Base-by-base conservation (phyloP, 2,329 filamentous ascomycete genomes). In the Colletotrichum chlorophyti region DNA sequence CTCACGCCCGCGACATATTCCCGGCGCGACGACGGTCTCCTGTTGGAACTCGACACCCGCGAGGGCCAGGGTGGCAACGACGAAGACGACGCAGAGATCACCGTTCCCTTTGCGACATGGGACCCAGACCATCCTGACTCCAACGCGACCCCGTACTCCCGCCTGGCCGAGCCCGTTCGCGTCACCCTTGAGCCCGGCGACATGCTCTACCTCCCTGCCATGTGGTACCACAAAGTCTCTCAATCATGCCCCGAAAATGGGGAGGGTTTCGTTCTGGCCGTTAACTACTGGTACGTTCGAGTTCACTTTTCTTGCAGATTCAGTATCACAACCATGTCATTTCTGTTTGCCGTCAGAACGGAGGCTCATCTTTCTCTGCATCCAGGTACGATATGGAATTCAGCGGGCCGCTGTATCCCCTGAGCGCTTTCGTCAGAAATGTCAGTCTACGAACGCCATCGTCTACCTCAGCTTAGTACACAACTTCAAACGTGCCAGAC, bases 341-440 rank as follows among this genome's bases (percentile, higher is more conserved):
- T n/a, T n/a, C n/a, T n/a, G n/a, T n/a, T n/a, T n/a, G n/a, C n/a
- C n/a, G n/a, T n/a, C n/a, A n/a, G n/a, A n/a, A n/a, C n/a, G n/a
- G n/a, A n/a, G n/a, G 34, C 23, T n/a, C n/a, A n/a, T n/a, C n/a
- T n/a, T n/a, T n/a, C n/a, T n/a, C n/a, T n/a, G n/a, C n/a, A n/a
- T n/a, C n/a, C 61, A 89, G 87, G 89, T 93, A 93, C 64, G 90
- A 94, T 69, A 89, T 93, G 82, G 88, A 91, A 26, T 93, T 91
- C 65, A 79, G 79, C 23, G 89, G 90, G 0, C 81, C 84, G 0
- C 83, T 92, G 31, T 92, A 88, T 74, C 82, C 88, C 3, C 70
- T 83, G 42, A 79, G 78, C 27, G 76, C 77, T 7, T 90, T 90
- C 68, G 78, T 85, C 19, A 75, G 79, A 26, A 72, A 68, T 54